phyloP scores from a whole-genome alignment of 78 protist species.

The Creolimax fragrantissima region DNA sequence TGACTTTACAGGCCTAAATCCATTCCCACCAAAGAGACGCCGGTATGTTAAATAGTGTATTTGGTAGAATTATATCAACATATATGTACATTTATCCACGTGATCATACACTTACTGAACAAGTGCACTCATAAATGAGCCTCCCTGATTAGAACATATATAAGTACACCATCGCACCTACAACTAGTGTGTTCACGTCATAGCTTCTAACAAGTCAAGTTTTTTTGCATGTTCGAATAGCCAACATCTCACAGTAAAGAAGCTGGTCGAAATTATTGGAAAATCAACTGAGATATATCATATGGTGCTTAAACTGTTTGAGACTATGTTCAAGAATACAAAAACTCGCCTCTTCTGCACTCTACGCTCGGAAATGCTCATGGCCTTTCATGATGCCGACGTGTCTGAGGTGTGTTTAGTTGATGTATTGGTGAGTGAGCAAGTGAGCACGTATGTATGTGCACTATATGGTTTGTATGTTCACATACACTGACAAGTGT shows the following conservation, averaged over 20 bases:
- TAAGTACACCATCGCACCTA: no score
- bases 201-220: no score
- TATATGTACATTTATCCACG: no score
- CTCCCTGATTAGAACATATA: no score
- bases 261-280: neutral
- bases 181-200: no score
- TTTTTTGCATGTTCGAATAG: no score
- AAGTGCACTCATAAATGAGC: no score
- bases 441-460: neutral
- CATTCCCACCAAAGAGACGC: neutral
- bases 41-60: neutral
- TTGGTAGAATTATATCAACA: no score
- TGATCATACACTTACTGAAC: no score
- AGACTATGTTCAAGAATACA: neutral
- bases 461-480: neutral
- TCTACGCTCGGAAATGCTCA: neutral
- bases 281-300: neutral
- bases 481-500: neutral
- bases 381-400: constrained; percentile 3
- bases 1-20: neutral
- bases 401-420: neutral
- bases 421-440: neutral
- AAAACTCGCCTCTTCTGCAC: neutral
- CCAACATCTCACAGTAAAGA: neutral
- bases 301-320: neutral